Base-by-base conservation (phyloP, 164 flowering plant species). In the Piper longum region DNA sequence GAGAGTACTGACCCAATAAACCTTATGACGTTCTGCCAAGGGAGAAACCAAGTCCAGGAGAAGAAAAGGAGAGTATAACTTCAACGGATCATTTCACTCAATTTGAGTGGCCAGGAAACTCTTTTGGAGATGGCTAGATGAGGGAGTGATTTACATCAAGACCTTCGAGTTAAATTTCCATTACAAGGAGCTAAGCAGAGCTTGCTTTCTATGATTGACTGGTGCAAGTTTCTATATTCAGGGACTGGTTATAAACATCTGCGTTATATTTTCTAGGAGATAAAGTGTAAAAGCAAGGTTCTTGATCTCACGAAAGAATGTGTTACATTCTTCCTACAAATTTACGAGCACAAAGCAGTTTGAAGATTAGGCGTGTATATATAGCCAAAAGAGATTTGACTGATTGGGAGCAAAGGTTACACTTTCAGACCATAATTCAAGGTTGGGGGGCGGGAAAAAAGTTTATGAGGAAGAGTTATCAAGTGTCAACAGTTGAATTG, bases 371-470 rank as follows among this genome's bases (percentile, higher is more conserved):
- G 44, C 48, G n/a, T n/a, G n/a, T n/a, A n/a, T n/a, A n/a, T n/a
- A 64, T 4, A 64, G 42, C 7, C 69, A 62, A 65, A 56, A 54
- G 55, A 7, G 64, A 70, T 80, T 64, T 71, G 77, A 75, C 64
- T 74, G 78, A 79, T 76, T 79, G 78, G 83, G 72, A 73, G 76
- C 80, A 75, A 75, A 63, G 57, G 56, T 60, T 69, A 45, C 52
- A 9, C 52, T 7, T 45, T 57, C 76, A 75, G 83, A 73, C 80
- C 80, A 83, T 78, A 77, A 80, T 78, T 85, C 78, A 77, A 77
- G 80, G 72, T 76, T 73, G 72, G 76, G n/a, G 79, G 91, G 86
- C 79, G 83, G 82, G 96, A 86, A 88, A 85, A 88, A 88, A 88
- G 91, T 74, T 76, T 78, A 83, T 87, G 84, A 85, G 85, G 88